Evolutionary conservation across 371 early-diverging fungal genomes (phyloP), one percentile per base, ranked within the genome.

Genomic region (Mortierella sp.): DNA sequence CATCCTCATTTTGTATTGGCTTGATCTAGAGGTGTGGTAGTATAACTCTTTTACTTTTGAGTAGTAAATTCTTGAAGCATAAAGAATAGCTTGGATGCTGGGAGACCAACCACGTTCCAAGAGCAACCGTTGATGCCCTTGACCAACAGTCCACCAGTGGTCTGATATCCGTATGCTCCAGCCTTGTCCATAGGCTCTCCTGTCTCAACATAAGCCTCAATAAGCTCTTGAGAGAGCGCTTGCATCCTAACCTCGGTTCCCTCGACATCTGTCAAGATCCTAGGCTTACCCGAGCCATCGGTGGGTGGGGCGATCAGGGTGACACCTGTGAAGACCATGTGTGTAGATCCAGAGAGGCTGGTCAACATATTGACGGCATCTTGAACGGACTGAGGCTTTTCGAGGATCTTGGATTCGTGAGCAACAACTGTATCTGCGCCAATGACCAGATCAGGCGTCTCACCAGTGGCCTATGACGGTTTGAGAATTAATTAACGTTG

Each of bases 111-210:
- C 52, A 92, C 94, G 70, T 91, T 92, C 90, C 91, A 92, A 55
- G 88, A 91, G 67, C 92, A 92, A 33, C 96, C 96, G 9, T 92
- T 76, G 63, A 96, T 95, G n/a, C 88, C 84, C 75, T 89, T 86
- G 38, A 97, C 87, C 72, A 97, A 90, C 61, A 93, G 69, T 7
- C 94, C 77, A 10, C 93, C 95, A 21, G 89, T 79, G 13, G 92
- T 91, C 86, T 96, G 97, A 77, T 94, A 93, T 7, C 95, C 97
- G 77, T 97, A 96, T 2, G 88, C 92, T 9, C 96, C 97, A 13
- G 96, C 95, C 86, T 96, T 96, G 74, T 94, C 95, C 86, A 89
- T 84, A 3, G 88, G 90, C 76, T 93, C 94, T 64, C 92, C 89
- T 0, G 90, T 92, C 10, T 83, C 85, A 15, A 93, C 89, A 61